These are phyloP conservation scores for Paramecium pentaurelia DNA, from an alignment of 73 alveolate genomes.

Conservation along the genomic window DNA sequence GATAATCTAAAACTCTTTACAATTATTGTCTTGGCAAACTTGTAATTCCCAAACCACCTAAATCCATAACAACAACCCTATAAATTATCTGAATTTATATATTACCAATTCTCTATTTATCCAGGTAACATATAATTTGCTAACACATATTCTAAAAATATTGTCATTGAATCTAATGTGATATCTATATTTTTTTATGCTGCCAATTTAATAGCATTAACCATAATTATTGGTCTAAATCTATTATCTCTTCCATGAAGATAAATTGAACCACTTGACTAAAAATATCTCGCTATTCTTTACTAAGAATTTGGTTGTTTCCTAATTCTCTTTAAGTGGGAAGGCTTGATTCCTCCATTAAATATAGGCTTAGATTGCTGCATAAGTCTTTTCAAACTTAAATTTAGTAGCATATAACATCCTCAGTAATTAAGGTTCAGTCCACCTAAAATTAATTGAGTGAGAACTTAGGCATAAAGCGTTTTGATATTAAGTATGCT, in stretches of 20 bases:
- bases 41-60: conserved; percentile 54
- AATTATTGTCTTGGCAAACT: conserved; percentile 57
- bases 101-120: conserved; percentile 38
- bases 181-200: not conserved
- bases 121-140: conserved; percentile 60
- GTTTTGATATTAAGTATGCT: not conserved
- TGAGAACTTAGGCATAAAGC: not conserved
- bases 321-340: not conserved
- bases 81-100: not conserved
- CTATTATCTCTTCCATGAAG: conserved; percentile 69
- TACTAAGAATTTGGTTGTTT: not conserved
- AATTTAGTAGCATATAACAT: conserved; percentile 42
- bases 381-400: not conserved
- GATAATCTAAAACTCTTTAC: conserved; percentile 47
- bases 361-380: not conserved
- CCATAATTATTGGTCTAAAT: conserved; percentile 62
- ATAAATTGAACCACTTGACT: conserved; percentile 63
- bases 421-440: conserved; percentile 12
- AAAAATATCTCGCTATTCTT: not conserved
- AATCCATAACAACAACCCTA: conserved; percentile 65
- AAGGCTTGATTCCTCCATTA: not conserved
- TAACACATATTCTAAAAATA: conserved; percentile 37
- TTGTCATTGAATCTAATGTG: conserved; percentile 20
- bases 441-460: not conserved
- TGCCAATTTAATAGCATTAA: conserved; percentile 57